Percentiles rank a stretch among this genome's conserved stretches.
These are phyloP conservation scores for Caryopteris hybrid DNA, from an alignment of 305 asterid genomes.

Conservation along the genomic window DNA sequence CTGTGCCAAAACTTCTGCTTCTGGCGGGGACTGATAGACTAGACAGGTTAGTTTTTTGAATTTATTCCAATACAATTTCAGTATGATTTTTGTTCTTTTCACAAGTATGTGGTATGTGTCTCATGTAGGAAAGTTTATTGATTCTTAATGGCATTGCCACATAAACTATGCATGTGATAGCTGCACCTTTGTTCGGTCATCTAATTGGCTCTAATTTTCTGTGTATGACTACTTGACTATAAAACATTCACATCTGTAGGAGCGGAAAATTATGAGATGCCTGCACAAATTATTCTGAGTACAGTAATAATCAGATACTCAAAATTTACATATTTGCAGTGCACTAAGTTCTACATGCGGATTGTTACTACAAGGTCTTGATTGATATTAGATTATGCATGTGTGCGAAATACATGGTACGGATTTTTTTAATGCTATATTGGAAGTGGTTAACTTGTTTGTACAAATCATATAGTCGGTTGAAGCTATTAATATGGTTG, in stretches of 20 bases:
- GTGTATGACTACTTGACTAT: not conserved
- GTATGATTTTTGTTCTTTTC: not conserved
- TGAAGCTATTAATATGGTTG: not conserved
- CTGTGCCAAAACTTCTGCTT: constrained; percentile 90
- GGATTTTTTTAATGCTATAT: not conserved
- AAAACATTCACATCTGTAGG: not conserved
- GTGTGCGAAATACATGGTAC: no score
- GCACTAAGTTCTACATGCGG: not conserved
- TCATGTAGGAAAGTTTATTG: not conserved
- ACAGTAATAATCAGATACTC: not conserved
- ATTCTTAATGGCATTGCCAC: not conserved
- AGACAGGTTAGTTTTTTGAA: constrained; percentile 59
- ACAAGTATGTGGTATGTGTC: not conserved
- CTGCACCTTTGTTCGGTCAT: constrained; percentile 1
- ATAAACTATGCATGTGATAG: not conserved
- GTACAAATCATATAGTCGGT: not conserved
- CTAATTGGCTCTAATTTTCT: not conserved
- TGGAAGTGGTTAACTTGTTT: not conserved
- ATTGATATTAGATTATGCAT: not conserved
- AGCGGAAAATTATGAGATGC: not conserved
- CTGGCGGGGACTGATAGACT: constrained; percentile 96
- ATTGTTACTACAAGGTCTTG: not conserved
- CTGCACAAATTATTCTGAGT: not conserved
- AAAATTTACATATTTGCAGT: not conserved
- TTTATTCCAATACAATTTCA: not conserved